Conservation (phyloP, 1,284 basidiomycete genomes). For the Neotropicomus parvogracilis region DNA sequence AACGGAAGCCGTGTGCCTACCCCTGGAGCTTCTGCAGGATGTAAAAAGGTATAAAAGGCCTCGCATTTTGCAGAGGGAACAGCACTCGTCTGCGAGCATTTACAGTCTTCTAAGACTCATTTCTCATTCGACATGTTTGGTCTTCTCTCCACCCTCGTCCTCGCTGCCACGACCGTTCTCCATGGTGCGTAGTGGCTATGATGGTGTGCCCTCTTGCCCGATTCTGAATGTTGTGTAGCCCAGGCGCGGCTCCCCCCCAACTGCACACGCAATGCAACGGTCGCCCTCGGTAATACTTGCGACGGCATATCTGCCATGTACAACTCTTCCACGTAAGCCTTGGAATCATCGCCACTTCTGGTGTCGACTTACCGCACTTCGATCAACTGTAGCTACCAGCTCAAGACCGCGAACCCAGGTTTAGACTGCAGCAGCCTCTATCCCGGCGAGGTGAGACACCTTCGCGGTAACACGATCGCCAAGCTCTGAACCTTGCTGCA, state of each 20-base stretch:
- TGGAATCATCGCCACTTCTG: neutral
- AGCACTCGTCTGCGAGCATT: neutral
- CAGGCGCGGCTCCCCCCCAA: slow-evolving; percentile 18
- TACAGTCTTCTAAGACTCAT: neutral
- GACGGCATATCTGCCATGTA: slow-evolving; percentile 41
- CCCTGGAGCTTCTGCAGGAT: neutral
- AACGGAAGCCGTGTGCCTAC: neutral
- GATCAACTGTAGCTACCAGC: no score
- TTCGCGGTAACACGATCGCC: no score
- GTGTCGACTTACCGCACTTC: neutral
- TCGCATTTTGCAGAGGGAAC: neutral
- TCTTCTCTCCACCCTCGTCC: slow-evolving; percentile 15
- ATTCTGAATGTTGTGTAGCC: slow-evolving; percentile 11
- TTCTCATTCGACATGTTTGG: slow-evolving; percentile 18
- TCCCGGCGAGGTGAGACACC: no score
- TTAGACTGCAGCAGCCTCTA: no score
- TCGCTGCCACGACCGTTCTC: slow-evolving; percentile 11
- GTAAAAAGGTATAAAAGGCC: slow-evolving; percentile 23
- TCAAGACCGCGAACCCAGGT: no score
- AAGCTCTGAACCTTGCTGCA: no score
- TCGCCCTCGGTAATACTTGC: slow-evolving; percentile 28
- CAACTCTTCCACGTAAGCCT: slow-evolving; percentile 42
- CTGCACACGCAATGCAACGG: slow-evolving; percentile 42
- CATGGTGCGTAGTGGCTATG: slow-evolving; percentile 17
- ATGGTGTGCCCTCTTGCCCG: neutral